Conservation (phyloP, 306 rosid genomes). For the Dryas alaskensis region DNA sequence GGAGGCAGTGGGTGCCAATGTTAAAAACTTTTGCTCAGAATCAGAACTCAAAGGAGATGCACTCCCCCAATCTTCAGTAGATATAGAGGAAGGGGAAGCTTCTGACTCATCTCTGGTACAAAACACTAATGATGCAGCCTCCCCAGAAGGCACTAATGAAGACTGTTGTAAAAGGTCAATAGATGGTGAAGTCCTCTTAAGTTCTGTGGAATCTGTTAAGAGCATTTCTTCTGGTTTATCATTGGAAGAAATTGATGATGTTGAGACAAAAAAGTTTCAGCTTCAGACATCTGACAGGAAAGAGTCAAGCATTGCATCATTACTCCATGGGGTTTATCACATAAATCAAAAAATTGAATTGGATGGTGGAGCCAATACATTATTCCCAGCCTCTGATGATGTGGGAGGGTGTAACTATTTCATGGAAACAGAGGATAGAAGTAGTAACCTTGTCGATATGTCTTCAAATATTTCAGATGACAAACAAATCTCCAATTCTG, state of each 20-base stretch:
- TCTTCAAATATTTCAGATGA: slow-evolving; percentile 3
- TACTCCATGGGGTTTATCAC: no score
- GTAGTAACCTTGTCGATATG: neutral
- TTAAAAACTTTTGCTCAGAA: neutral
- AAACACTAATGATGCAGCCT: neutral
- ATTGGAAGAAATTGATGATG: neutral
- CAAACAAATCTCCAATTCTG: neutral
- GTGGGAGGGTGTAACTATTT: neutral
- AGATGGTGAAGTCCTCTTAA: neutral
- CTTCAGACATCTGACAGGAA: neutral
- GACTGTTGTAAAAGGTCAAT: neutral
- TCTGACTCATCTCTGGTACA: neutral
- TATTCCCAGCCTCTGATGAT: neutral
- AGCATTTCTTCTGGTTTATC: neutral
- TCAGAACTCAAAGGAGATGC: slow-evolving; percentile 6
- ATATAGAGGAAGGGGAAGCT: neutral
- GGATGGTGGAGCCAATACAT: neutral
- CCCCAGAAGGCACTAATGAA: neutral
- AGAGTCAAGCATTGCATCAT: neutral
- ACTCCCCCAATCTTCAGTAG: neutral
- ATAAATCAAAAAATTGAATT: neutral
- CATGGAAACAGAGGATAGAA: neutral
- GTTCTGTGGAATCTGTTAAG: neutral
- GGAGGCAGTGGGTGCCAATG: neutral
- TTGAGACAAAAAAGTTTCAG: neutral